A percentile compares a stretch with the other conserved stretches of the same genome.
These are phyloP conservation scores for Nemania sp. DNA, from an alignment of 2,329 filamentous ascomycete genomes.

Conservation along the genomic window DNA sequence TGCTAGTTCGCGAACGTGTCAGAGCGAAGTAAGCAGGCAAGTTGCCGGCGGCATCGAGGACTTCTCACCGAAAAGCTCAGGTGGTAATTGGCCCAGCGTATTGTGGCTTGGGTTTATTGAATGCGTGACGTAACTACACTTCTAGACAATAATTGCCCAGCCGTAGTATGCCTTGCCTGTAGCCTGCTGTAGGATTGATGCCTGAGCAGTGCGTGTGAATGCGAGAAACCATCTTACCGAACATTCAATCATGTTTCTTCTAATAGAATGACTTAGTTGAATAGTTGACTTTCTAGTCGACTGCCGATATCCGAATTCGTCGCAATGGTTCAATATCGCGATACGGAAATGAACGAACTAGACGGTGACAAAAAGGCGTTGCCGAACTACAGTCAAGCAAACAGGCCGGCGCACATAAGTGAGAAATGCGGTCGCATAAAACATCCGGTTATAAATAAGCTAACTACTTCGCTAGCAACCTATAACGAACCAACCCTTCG, in stretches of 20 bases:
- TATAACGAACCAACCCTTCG: slow-evolving; percentile 19
- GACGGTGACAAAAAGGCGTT: not conserved
- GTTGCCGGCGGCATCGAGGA: not conserved
- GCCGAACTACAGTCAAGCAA: not conserved
- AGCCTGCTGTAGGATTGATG: not conserved
- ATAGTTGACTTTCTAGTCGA: too few species aligned
- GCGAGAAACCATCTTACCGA: not conserved
- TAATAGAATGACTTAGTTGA: not conserved
- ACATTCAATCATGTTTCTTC: not conserved
- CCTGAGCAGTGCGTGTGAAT: not conserved
- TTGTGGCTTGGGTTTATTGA: slow-evolving; percentile 4
- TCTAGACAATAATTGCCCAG: not conserved
- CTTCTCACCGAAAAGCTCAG: not conserved
- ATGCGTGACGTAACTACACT: slow-evolving; percentile 4
- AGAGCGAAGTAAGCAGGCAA: not conserved
- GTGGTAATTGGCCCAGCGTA: not conserved
- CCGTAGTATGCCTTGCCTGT: not conserved
- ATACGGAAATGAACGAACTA: slow-evolving; percentile 12
- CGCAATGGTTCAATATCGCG: slow-evolving; percentile 4
- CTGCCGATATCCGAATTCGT: not conserved
- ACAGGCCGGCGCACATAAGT: not conserved
- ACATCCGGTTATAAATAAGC: not conserved
- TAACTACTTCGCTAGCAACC: slow-evolving; percentile 3
- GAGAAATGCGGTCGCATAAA: not conserved
- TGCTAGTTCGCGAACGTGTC: not conserved